phyloP scores from a whole-genome alignment of 176 grass and related monocot genomes.

The Coix lacrymajobi region DNA sequence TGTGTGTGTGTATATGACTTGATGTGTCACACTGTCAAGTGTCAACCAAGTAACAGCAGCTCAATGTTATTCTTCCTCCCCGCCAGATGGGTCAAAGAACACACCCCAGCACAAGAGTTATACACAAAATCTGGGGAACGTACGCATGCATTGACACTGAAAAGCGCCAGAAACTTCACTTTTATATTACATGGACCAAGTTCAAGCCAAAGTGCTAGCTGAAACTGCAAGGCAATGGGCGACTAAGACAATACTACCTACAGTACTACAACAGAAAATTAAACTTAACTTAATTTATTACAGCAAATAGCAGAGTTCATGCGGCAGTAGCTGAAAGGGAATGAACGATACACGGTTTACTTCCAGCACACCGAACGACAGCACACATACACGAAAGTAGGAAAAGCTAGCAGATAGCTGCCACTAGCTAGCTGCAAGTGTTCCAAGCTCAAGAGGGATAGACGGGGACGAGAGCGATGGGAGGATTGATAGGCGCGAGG shows the following conservation, averaged over 20 bases:
- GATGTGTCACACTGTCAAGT: not conserved
- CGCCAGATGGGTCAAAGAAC: no score
- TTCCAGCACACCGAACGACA: not conserved
- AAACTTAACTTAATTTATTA: not conserved
- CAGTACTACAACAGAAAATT: not conserved
- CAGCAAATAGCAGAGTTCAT: not conserved
- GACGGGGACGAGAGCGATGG: not conserved
- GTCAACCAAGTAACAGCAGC: no score
- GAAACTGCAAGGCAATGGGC: not conserved
- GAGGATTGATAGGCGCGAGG: not conserved
- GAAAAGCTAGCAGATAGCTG: not conserved
- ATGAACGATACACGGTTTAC: not conserved
- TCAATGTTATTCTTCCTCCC: no score
- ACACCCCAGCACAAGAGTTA: not conserved
- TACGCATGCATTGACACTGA: not conserved
- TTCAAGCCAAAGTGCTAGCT: not conserved
- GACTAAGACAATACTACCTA: not conserved
- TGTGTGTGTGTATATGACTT: no score
- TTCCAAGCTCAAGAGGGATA: slow-evolving; percentile 54
- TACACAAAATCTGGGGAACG: not conserved
- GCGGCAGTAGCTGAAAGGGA: not conserved
- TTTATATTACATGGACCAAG: not conserved
- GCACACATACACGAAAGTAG: no score
- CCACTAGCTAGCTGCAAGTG: not conserved
- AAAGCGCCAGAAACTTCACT: not conserved